Percentiles rank a stretch among this genome's conserved stretches.
phyloP scores from a whole-genome alignment of 2,329 filamentous ascomycete species.

The Colletotrichum tamarilloi region DNA sequence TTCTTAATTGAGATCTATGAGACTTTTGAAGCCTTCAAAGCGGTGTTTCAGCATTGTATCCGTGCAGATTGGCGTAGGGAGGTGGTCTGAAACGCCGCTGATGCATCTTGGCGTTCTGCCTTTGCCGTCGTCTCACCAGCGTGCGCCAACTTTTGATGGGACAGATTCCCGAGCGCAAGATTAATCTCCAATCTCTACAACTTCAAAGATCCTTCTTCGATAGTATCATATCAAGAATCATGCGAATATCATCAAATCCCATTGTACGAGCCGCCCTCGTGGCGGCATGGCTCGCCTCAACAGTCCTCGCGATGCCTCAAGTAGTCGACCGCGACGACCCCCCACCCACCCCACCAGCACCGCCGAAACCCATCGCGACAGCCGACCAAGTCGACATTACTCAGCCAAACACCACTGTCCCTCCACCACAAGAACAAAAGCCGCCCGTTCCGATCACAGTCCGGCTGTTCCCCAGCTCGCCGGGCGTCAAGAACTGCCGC shows the following conservation, averaged over 20 bases:
- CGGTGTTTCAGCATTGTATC: constrained; percentile 7
- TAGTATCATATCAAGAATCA: background rate
- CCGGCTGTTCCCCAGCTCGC: constrained; percentile 24
- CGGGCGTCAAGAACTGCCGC: constrained; percentile 29
- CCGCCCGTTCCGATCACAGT: constrained; percentile 28
- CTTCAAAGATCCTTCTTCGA: background rate
- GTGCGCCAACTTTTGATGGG: background rate
- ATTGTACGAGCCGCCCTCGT: background rate
- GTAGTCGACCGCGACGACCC: constrained; percentile 28
- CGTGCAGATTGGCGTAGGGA: constrained; percentile 2
- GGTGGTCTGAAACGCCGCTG: constrained; percentile 25
- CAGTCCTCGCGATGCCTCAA: constrained; percentile 9
- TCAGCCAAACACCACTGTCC: background rate
- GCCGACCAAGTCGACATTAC: constrained; percentile 24
- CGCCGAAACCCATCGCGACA: constrained; percentile 12
- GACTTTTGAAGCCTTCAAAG: background rate
- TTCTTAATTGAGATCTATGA: fast-evolving
- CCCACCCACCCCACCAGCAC: background rate
- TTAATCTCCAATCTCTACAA: background rate
- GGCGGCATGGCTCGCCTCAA: constrained; percentile 18
- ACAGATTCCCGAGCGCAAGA: background rate
- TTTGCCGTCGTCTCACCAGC: background rate
- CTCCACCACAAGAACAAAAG: background rate
- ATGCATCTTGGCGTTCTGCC: constrained; percentile 24
- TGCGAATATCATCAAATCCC: constrained; percentile 17